phyloP scores from a whole-genome alignment of 2,329 filamentous ascomycete species.

The Aquanectria penicillioides region DNA sequence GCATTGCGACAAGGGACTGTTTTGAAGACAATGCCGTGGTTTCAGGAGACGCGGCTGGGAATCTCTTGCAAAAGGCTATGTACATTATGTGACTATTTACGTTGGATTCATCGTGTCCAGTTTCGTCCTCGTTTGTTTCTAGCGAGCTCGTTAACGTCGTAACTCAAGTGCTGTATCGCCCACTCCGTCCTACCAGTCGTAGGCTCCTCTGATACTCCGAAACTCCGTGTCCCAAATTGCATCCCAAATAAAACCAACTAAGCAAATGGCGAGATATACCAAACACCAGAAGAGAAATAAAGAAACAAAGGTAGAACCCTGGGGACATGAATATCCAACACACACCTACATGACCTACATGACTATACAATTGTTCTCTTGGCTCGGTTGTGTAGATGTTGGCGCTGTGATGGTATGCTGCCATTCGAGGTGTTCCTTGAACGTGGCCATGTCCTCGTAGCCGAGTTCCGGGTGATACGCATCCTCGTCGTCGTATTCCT shows the following conservation, averaged over 20 bases:
- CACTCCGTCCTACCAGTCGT: slow-evolving; percentile 2
- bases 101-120: slow-evolving; percentile 22
- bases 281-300: not conserved
- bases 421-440: slow-evolving; percentile 68
- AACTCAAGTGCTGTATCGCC: slow-evolving; percentile 19
- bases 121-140: slow-evolving; percentile 19
- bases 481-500: slow-evolving; percentile 62
- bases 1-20: slow-evolving; percentile 1
- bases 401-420: slow-evolving; percentile 57
- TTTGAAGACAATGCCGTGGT: slow-evolving; percentile 5
- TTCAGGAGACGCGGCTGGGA: slow-evolving; percentile 3
- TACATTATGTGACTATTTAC: slow-evolving; percentile 38
- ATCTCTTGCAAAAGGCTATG: slow-evolving; percentile 26
- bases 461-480: slow-evolving; percentile 59
- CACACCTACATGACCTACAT: slow-evolving; percentile 49
- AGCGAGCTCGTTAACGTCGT: slow-evolving; percentile 31
- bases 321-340: slow-evolving; percentile 4
- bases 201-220: slow-evolving; percentile 32
- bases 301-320: slow-evolving; percentile 4
- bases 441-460: slow-evolving; percentile 59
- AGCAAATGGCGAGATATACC: not conserved
- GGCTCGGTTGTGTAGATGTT: slow-evolving; percentile 47
- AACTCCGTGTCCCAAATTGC: slow-evolving; percentile 30
- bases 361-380: slow-evolving; percentile 53
- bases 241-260: not conserved